These are phyloP conservation scores for Xerocomus subilludens DNA, from an alignment of 1,284 basidiomycete genomes.

Conservation along the genomic window DNA sequence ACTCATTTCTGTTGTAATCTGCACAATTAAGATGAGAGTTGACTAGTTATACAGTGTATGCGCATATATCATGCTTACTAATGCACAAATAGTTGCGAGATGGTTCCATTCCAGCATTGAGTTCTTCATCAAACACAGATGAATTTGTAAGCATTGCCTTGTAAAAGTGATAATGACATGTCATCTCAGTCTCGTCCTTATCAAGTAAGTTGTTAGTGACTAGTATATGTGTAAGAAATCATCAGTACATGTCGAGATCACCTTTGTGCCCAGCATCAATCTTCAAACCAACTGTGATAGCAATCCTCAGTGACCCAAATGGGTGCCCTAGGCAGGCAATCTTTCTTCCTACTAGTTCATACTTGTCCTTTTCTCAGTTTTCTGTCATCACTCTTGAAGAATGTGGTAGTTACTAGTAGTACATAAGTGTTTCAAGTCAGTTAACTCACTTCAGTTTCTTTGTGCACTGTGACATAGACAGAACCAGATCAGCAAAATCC, in stretches of 20 bases:
- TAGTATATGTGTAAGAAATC: no score
- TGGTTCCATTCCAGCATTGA: not conserved
- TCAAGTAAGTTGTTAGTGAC: no score
- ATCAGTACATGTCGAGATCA: not conserved
- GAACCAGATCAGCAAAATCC: not conserved
- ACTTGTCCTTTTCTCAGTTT: no score
- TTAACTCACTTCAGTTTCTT: conserved; percentile 10
- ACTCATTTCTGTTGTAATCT: conserved; percentile 17
- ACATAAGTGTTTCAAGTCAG: no score
- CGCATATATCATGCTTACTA: conserved; percentile 7
- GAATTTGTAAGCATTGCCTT: not conserved
- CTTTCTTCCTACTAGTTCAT: not conserved
- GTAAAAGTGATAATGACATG: not conserved
- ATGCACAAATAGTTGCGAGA: not conserved
- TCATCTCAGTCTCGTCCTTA: not conserved
- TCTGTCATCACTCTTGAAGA: not conserved
- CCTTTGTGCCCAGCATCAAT: not conserved
- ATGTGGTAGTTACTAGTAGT: no score
- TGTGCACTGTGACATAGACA: not conserved
- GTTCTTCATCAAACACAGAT: not conserved
- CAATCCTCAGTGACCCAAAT: not conserved
- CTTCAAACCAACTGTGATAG: not conserved
- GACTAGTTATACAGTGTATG: not conserved
- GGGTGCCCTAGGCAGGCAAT: not conserved
- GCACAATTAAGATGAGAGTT: not conserved